Evolutionary conservation across 208 protist species (phyloP), one percentile per base, ranked within the genome.

Genomic region (Leishmania aethiopica): DNA sequence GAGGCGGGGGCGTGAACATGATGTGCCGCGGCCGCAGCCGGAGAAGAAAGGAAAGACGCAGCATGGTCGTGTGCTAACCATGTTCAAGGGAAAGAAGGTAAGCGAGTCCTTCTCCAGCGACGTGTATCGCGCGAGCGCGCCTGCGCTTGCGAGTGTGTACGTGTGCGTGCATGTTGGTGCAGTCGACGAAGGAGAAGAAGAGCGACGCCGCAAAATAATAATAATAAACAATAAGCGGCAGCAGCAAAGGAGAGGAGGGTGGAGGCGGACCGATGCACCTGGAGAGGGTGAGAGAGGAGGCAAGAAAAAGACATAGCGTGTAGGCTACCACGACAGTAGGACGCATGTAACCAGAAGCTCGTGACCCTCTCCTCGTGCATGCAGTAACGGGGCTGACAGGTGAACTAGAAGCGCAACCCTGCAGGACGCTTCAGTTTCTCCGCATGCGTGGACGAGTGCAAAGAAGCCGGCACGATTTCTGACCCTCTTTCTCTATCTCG

Each of bases 1-100:
- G 92, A 32, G 95, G 95, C 15, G 95, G 95, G 1, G 95, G 93
- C 0, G 93, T 97, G 85, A 94, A 98, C 89, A 95, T 94, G 47
- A 98, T 96, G 80, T 96, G 90, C n/a, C 95, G 85, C 47, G 95
- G 95, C 73, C 95, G 87, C 77, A 98, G 80, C 70, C 77, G 81
- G 15, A 90, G 47, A 4, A 92, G 28, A 5, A 59, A 25, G 1
- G 90, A 92, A 3, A 86, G 64, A 19, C 78, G 71, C 37, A 97
- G 72, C 94, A 97, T 97, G 57, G 22, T 49, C 42, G 60, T 1
- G 35, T 45, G 13, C 17, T 7, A 1, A 10, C 47, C 70, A 55
- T 55, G 7, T 17, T n/a, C 7, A 53, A 19, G 66, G 22, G 4
- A 32, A 6, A 37, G 62, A 35, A 69, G 22, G 32, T 32, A 28